These are phyloP conservation scores for Aureobasidium sp. DNA, from an alignment of 2,329 filamentous ascomycete genomes.

Conservation along the genomic window DNA sequence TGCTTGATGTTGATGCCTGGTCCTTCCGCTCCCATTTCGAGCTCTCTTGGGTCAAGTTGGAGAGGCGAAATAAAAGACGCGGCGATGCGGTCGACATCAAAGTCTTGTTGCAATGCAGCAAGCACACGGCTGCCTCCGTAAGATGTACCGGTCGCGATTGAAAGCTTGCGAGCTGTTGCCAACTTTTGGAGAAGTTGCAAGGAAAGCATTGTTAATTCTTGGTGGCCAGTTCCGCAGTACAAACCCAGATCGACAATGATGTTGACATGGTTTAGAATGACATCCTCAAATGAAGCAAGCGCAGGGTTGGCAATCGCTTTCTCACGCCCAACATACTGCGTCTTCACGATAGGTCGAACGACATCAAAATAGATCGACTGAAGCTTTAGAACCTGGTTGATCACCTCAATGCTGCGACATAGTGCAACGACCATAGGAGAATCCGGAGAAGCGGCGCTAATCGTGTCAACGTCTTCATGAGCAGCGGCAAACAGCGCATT, in stretches of 20 bases:
- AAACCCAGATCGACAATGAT: conserved; percentile 76
- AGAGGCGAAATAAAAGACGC: conserved; percentile 65
- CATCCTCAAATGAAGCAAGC: conserved; percentile 87
- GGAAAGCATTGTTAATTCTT: conserved; percentile 71
- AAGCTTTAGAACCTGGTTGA: conserved; percentile 74
- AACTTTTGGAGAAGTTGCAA: conserved; percentile 79
- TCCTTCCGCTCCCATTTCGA: conserved; percentile 61
- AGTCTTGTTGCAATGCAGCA: conserved; percentile 79
- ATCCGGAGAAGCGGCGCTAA: conserved; percentile 65
- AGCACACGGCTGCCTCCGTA: conserved; percentile 49
- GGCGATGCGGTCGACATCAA: conserved; percentile 72
- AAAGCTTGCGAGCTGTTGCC: conserved; percentile 72
- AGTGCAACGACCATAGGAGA: conserved; percentile 77
- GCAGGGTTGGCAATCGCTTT: conserved; percentile 64
- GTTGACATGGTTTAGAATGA: conserved; percentile 70
- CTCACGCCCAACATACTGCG: conserved; percentile 53
- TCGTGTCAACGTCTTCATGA: conserved; percentile 65
- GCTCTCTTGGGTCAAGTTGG: conserved; percentile 57
- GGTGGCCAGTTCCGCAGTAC: conserved; percentile 79
- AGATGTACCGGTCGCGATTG: conserved; percentile 48
- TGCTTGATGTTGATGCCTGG: conserved; percentile 71
- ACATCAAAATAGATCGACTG: conserved; percentile 90
- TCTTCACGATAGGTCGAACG: conserved; percentile 69
- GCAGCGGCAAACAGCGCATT: conserved; percentile 69
- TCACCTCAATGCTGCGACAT: conserved; percentile 72